These are phyloP conservation scores for Trichoderma atroviride DNA, from an alignment of 2,329 filamentous ascomycete genomes.

Conservation along the genomic window DNA sequence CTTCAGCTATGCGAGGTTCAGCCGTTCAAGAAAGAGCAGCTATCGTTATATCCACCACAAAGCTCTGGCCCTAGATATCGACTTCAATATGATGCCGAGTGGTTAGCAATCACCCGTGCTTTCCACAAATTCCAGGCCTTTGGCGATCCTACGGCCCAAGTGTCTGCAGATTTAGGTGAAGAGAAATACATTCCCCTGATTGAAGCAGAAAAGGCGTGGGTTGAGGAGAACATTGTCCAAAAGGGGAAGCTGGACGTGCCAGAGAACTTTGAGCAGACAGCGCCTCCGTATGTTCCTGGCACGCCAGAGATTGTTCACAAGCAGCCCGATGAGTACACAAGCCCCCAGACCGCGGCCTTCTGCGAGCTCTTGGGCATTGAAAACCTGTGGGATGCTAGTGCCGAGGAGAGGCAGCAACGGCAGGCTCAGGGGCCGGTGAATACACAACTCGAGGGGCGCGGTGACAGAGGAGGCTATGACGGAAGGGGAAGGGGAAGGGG, in stretches of 20 bases:
- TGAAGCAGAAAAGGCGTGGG: conserved; percentile 72
- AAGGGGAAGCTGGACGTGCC: conserved; percentile 68
- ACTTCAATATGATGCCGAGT: conserved; percentile 87
- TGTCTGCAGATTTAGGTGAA: conserved; percentile 67
- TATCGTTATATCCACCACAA: conserved; percentile 30
- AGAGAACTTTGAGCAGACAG: conserved; percentile 75
- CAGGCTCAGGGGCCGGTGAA: conserved; percentile 60
- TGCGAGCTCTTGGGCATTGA: conserved; percentile 76
- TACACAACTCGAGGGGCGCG: conserved; percentile 38
- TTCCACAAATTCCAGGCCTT: conserved; percentile 69
- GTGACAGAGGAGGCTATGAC: conserved; percentile 42
- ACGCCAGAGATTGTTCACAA: conserved; percentile 60
- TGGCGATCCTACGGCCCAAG: conserved; percentile 58
- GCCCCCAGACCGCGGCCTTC: conserved; percentile 81
- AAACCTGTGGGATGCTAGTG: conserved; percentile 74
- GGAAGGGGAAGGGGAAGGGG: conserved; percentile 32
- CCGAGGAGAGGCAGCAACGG: conserved; percentile 67
- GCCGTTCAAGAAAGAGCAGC: conserved; percentile 46
- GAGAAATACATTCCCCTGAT: conserved; percentile 69
- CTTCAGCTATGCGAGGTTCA: conserved; percentile 74
- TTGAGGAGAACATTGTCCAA: conserved; percentile 72
- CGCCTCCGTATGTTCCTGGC: conserved; percentile 66
- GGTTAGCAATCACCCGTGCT: conserved; percentile 88
- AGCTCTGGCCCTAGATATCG: conserved; percentile 49
- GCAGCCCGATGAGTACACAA: conserved; percentile 80